phyloP scores from a whole-genome alignment of 495 filamentous ascomycete species.

The Cercophora sp. region DNA sequence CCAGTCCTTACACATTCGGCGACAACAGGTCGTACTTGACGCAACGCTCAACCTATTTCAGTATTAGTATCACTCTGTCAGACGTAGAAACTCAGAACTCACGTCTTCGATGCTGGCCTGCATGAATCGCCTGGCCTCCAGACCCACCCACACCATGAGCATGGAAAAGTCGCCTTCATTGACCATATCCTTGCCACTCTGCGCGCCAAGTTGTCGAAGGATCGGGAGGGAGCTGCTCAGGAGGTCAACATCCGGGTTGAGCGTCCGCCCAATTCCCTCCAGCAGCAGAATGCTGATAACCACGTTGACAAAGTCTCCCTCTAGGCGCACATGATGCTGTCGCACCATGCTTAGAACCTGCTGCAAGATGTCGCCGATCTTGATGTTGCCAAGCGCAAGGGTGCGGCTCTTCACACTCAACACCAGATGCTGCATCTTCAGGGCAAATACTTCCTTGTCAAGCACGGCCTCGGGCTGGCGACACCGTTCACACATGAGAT shows the following conservation, averaged over 20 bases:
- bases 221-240: constrained; percentile 87
- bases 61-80: constrained; percentile 16
- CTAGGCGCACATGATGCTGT: constrained; percentile 86
- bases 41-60: constrained; percentile 60
- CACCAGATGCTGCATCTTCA: constrained; percentile 96
- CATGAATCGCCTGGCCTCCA: constrained; percentile 84
- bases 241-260: constrained; percentile 85
- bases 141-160: constrained; percentile 87
- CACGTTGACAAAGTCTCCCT: constrained; percentile 98
- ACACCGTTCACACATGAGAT: constrained; percentile 93
- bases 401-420: constrained; percentile 84
- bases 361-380: constrained; percentile 91
- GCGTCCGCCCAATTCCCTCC: constrained; percentile 85
- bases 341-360: constrained; percentile 91
- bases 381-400: constrained; percentile 89
- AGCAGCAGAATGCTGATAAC: constrained; percentile 91
- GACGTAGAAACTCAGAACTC: constrained; percentile 25
- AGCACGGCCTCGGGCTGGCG: constrained; percentile 86
- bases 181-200: constrained; percentile 63
- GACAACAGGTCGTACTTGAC: constrained; percentile 39
- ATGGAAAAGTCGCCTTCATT: constrained; percentile 82
- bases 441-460: constrained; percentile 81
- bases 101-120: constrained; percentile 86
- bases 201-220: constrained; percentile 78
- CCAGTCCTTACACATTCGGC: constrained; percentile 63